Conservation (phyloP, 495 filamentous ascomycete genomes). For the Neurospora intermedia region DNA sequence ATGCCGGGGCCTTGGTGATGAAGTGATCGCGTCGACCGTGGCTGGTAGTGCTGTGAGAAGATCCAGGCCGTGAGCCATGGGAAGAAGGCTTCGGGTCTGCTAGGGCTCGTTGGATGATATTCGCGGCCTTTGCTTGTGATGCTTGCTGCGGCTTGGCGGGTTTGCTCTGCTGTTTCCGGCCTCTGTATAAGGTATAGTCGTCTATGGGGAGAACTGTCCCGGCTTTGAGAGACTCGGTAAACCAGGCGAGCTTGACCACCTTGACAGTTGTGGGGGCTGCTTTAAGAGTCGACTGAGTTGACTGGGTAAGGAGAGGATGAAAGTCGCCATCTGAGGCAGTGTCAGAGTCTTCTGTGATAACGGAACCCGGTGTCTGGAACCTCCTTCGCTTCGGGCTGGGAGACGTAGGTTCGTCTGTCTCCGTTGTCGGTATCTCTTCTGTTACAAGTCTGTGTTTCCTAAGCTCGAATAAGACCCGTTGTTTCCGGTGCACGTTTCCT, state of each 20-base stretch:
- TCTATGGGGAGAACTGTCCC: slow-evolving; percentile 45
- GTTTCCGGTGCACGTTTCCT: slow-evolving; percentile 55
- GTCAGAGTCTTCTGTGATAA: slow-evolving; percentile 24
- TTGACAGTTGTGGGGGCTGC: slow-evolving; percentile 33
- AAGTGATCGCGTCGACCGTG: slow-evolving; percentile 3
- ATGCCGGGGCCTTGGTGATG: slow-evolving; percentile 7
- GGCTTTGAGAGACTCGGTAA: slow-evolving; percentile 48
- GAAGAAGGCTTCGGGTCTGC: slow-evolving; percentile 14
- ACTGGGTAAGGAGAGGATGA: not conserved
- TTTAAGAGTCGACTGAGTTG: not conserved
- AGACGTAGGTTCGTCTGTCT: not conserved
- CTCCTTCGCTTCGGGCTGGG: slow-evolving; percentile 29
- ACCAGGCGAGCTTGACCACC: slow-evolving; percentile 70
- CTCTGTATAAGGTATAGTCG: slow-evolving; percentile 58
- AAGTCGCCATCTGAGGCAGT: slow-evolving; percentile 26
- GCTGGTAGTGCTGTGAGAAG: slow-evolving; percentile 5
- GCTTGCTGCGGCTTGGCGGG: slow-evolving; percentile 8
- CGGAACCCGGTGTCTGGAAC: slow-evolving; percentile 3
- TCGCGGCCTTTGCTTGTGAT: slow-evolving; percentile 9
- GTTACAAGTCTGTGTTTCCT: slow-evolving; percentile 47
- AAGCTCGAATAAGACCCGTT: slow-evolving; percentile 68
- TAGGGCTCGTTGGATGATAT: slow-evolving; percentile 23
- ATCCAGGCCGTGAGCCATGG: slow-evolving; percentile 5
- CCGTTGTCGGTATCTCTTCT: slow-evolving; percentile 41
- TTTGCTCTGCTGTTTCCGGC: slow-evolving; percentile 22